Evolutionary conservation across 495 filamentous ascomycete genomes (phyloP), one percentile per base, ranked within the genome.

Genomic region (Diplogelasinospora grovesii): DNA sequence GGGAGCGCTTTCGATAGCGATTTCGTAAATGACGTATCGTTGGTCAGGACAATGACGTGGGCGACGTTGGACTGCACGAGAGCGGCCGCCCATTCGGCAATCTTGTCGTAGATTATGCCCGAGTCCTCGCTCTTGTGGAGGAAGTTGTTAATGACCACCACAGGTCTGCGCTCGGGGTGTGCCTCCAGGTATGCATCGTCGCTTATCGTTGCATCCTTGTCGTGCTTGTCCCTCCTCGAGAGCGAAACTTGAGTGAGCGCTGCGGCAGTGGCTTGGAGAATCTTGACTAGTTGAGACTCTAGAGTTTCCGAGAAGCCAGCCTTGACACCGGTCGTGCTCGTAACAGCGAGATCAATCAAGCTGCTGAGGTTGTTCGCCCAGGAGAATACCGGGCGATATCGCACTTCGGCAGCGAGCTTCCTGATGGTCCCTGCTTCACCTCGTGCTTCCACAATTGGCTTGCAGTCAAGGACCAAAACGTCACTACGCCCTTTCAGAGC

Each of bases 361-460:
- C 86, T 94, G 59, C 84, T 93, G 41, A 96, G 75, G 47, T 80
- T 95, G 59, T 98, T 98, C 68, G 92, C 81, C 85, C 88, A 98
- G 0, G 85, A 90, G 60, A 98, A 98, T 5, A 98, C 75, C 0
- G 92, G 92, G 1, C 87, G 71, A 51, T 97, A 98, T 26, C 92
- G 92, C 40, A 97, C 92, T 52, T 90, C 77, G 4, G 65, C 59
- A 2, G 93, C 93, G 2, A 88, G 83, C 33, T 83, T 81, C 40
- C 72, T 69, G 39, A 98, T 96, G 5, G 86, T 94, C 3, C 79
- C 78, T n/a, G 80, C 79, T 59, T 98, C 92, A 0, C 92, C 92
- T 20, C 84, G 79, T 2, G 92, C 89, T 54, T 98, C 90, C 39
- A 89, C 81, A 13, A 97, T 86, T 3, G 86, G 82, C 57, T 95